phyloP scores from a whole-genome alignment of 1,284 basidiomycete species.

The Irpex lacteus region DNA sequence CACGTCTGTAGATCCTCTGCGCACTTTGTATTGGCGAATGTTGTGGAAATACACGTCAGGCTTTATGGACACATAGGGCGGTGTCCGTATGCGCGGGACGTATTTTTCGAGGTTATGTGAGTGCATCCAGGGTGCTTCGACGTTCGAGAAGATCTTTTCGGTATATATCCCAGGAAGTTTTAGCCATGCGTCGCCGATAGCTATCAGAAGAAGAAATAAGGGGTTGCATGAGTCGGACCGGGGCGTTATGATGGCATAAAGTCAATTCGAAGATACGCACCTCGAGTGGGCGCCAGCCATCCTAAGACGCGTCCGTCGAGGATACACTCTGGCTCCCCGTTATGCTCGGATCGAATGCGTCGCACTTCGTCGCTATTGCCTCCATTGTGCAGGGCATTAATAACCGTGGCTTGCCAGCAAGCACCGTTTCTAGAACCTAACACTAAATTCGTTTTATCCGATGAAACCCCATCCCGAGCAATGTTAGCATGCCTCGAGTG shows the following conservation, averaged over 20 bases:
- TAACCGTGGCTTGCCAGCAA: slow-evolving; percentile 38
- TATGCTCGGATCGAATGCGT: slow-evolving; percentile 50
- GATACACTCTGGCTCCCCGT: slow-evolving; percentile 49
- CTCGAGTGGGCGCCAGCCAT: slow-evolving; percentile 63
- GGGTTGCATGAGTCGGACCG: neutral
- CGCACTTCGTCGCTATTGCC: slow-evolving; percentile 44
- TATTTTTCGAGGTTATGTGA: slow-evolving; percentile 36
- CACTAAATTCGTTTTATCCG: slow-evolving; percentile 23
- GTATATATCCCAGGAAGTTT: slow-evolving; percentile 61
- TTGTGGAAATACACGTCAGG: slow-evolving; percentile 48
- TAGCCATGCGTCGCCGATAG: slow-evolving; percentile 61
- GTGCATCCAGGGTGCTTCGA: slow-evolving; percentile 47
- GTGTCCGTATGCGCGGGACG: slow-evolving; percentile 47
- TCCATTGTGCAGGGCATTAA: slow-evolving; percentile 59
- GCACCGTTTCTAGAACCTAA: slow-evolving; percentile 43
- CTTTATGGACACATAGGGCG: slow-evolving; percentile 55
- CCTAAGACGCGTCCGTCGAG: slow-evolving; percentile 56
- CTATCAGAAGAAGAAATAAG: slow-evolving; percentile 35
- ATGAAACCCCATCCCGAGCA: neutral
- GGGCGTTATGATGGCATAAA: neutral
- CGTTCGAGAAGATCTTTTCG: slow-evolving; percentile 45
- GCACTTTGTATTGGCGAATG: slow-evolving; percentile 14
- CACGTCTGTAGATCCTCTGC: slow-evolving; percentile 10
- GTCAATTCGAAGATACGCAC: slow-evolving; percentile 34
- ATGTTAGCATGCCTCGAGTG: neutral